Conservation (phyloP, 148 eudicot species). For the Persicaria tinctoria region DNA sequence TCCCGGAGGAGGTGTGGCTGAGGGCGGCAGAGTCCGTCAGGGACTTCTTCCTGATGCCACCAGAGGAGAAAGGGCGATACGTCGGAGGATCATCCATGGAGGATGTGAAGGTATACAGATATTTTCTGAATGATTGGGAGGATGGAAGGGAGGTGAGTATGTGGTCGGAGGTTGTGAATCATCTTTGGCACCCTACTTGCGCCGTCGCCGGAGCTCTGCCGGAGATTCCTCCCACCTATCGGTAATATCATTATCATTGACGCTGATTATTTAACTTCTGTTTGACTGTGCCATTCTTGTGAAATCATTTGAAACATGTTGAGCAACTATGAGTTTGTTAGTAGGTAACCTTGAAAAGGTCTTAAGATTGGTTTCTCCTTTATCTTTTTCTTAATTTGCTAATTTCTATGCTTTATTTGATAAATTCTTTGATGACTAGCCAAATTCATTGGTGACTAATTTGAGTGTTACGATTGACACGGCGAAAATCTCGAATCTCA, state of each 20-base stretch:
- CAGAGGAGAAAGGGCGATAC: not conserved
- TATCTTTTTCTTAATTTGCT: too few relatives aligned
- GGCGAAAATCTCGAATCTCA: too few relatives aligned
- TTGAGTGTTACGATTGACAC: too few relatives aligned
- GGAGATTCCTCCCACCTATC: not conserved
- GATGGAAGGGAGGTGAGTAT: conserved; percentile 6
- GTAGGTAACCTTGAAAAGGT: too few relatives aligned
- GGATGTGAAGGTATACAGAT: not conserved
- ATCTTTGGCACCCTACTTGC: not conserved
- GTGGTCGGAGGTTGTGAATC: conserved; percentile 3
- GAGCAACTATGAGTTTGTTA: too few relatives aligned
- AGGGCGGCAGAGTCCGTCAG: not conserved
- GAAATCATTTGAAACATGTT: too few relatives aligned
- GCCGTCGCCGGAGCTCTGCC: not conserved
- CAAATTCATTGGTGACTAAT: too few relatives aligned
- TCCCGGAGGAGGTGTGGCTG: not conserved
- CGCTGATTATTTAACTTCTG: too few relatives aligned
- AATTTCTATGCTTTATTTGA: too few relatives aligned
- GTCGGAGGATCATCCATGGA: not conserved
- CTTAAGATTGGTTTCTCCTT: too few relatives aligned
- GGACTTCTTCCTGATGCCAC: not conserved
- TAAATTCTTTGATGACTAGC: too few relatives aligned
- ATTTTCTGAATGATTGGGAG: not conserved
- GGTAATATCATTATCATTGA: not conserved
- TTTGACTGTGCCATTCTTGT: too few relatives aligned